Evolutionary conservation across 73 alveolate genomes (phyloP).

Genomic region (Urostyla sp.): DNA sequence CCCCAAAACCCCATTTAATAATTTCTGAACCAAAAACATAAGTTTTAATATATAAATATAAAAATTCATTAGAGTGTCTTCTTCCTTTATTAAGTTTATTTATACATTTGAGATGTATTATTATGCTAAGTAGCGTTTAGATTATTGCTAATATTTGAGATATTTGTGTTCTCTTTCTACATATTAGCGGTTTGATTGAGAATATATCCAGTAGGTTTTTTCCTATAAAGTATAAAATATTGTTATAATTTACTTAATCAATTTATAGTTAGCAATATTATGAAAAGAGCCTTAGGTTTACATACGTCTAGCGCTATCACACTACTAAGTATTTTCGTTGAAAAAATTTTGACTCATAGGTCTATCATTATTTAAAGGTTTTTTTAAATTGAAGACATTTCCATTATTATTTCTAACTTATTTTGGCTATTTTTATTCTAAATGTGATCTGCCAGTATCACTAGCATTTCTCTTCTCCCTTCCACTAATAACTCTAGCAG

Average conservation of each 20-base stretch:
- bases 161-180: constrained; percentile 1
- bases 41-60: no score
- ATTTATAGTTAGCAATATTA: constrained; percentile 14
- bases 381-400: not conserved
- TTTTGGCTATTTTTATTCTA: not conserved
- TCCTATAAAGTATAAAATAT: not conserved
- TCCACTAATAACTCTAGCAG: not conserved
- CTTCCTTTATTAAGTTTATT: no score
- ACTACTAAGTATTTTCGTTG: constrained; percentile 4
- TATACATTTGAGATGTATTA: not conserved
- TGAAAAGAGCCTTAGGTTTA: constrained; percentile 13
- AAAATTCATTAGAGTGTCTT: no score
- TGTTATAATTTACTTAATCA: constrained; percentile 3
- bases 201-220: constrained; percentile 34
- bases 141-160: not conserved
- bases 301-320: constrained; percentile 10
- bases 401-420: not conserved
- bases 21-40: no score
- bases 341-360: not conserved
- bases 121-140: not conserved
- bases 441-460: constrained; percentile 15
- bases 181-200: constrained; percentile 40
- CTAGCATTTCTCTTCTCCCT: constrained; percentile 32
- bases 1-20: no score
- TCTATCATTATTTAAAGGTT: constrained; percentile 40